Evolutionary conservation across 352 stramenopile species (phyloP).

Genomic region (Pythium aristosporum): DNA sequence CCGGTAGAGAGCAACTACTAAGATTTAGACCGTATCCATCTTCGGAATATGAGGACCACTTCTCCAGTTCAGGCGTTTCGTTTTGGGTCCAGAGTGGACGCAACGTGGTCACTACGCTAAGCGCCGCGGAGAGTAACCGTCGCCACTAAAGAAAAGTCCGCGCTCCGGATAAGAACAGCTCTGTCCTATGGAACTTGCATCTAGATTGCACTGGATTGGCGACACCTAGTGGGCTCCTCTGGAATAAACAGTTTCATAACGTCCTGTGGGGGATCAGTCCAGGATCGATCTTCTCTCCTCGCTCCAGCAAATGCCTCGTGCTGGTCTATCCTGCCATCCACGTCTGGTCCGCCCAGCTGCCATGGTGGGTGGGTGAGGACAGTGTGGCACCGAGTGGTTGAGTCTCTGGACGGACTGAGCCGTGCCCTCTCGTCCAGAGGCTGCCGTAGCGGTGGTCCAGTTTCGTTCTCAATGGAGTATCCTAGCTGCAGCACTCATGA

Average conservation of each 20-base stretch:
- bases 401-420: not conserved
- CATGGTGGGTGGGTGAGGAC: too few relatives aligned
- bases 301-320: too few relatives aligned
- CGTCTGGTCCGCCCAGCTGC: too few relatives aligned
- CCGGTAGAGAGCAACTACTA: not conserved
- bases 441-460: too few relatives aligned
- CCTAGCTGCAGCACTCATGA: not conserved
- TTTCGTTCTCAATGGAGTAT: not conserved
- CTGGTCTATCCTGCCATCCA: too few relatives aligned
- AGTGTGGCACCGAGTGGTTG: not conserved
- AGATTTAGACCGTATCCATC: not conserved
- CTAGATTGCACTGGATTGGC: too few relatives aligned
- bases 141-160: not conserved
- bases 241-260: conserved; percentile 2
- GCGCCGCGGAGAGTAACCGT: not conserved
- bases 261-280: not conserved
- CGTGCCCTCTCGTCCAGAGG: not conserved
- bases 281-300: not conserved
- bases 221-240: not conserved
- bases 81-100: not conserved
- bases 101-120: not conserved
- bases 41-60: not conserved
- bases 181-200: not conserved
- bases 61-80: not conserved
- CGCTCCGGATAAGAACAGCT: not conserved